Percentiles rank a stretch among this genome's conserved stretches.
Evolutionary conservation across 2,329 filamentous ascomycete species (phyloP).

Genomic region (Boeremia exigua): DNA sequence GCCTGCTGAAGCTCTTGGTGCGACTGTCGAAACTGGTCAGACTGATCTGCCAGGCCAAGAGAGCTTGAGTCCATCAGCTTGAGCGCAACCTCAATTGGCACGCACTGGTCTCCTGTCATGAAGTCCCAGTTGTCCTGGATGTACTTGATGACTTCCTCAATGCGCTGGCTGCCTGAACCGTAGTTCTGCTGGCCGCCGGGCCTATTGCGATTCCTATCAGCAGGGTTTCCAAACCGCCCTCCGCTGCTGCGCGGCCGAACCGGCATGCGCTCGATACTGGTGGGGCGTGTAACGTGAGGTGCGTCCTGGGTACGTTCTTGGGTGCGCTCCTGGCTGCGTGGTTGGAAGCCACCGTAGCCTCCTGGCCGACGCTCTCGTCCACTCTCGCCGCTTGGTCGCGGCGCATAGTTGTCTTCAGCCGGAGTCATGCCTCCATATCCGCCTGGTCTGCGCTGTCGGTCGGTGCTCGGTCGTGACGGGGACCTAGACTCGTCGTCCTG

Average conservation of each 20-base stretch:
- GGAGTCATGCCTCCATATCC: slow-evolving; percentile 40
- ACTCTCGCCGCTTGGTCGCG: slow-evolving; percentile 24
- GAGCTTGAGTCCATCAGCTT: slow-evolving; percentile 95
- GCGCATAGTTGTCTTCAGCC: slow-evolving; percentile 29
- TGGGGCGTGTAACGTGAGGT: slow-evolving; percentile 41
- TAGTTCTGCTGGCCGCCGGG: slow-evolving; percentile 32
- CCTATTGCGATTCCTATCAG: slow-evolving; percentile 43
- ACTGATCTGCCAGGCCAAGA: slow-evolving; percentile 87
- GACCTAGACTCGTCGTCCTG: slow-evolving; percentile 24
- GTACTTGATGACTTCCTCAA: slow-evolving; percentile 72
- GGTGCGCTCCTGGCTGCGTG: slow-evolving; percentile 13
- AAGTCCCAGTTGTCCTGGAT: slow-evolving; percentile 91
- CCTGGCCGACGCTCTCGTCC: slow-evolving; percentile 36
- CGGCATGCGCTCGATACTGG: slow-evolving; percentile 52
- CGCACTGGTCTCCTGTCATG: slow-evolving; percentile 86
- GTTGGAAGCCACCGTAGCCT: slow-evolving; percentile 37
- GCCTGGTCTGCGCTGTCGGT: slow-evolving; percentile 35
- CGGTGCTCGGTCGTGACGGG: slow-evolving; percentile 25
- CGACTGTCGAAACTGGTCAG: slow-evolving; percentile 81
- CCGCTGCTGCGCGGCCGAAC: slow-evolving; percentile 53
- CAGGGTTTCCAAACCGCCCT: slow-evolving; percentile 1
- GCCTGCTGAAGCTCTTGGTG: slow-evolving; percentile 90
- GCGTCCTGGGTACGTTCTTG: slow-evolving; percentile 36
- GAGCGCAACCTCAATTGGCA: slow-evolving; percentile 92
- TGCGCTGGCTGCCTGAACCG: slow-evolving; percentile 50